Evolutionary conservation across 75 land plant species (phyloP).

Genomic region (Sequoiadendron giganteum): DNA sequence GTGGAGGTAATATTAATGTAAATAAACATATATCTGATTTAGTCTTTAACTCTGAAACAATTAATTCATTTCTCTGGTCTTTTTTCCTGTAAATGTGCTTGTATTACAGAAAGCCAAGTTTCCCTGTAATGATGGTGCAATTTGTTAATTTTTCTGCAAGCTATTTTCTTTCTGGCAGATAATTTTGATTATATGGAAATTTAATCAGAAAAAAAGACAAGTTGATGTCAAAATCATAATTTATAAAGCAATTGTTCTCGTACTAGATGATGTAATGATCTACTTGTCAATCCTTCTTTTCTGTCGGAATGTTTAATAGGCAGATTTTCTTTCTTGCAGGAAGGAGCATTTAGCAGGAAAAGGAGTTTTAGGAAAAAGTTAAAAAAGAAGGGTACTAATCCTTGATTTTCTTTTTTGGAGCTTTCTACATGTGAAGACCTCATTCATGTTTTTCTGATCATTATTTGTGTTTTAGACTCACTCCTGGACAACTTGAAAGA

Average conservation of each 20-base stretch:
- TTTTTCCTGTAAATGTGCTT: not conserved
- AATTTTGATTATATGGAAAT: not conserved
- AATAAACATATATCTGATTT: not conserved
- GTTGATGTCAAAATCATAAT: not conserved
- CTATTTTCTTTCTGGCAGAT: not conserved
- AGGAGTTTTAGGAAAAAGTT: constrained; percentile 87
- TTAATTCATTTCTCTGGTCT: not conserved
- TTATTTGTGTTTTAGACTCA: not conserved
- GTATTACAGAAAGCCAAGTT: not conserved
- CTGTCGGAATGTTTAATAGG: not conserved
- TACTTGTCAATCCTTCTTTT: not conserved
- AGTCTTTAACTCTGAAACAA: not conserved
- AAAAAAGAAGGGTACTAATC: constrained; percentile 55
- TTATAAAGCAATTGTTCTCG: not conserved
- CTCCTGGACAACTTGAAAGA: not conserved
- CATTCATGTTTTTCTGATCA: not conserved
- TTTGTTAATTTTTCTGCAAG: not conserved
- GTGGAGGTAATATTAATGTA: not conserved
- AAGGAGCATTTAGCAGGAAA: constrained; percentile 90
- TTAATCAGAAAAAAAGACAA: not conserved
- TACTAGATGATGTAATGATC: not conserved
- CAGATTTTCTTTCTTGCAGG: constrained; percentile 42
- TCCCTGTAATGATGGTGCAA: not conserved
- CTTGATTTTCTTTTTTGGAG: not conserved
- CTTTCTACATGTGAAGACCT: not conserved